Evolutionary conservation across 257 asterid genomes (phyloP), one percentile per base, ranked within the genome.

Genomic region (Jaltomata sinuosa): DNA sequence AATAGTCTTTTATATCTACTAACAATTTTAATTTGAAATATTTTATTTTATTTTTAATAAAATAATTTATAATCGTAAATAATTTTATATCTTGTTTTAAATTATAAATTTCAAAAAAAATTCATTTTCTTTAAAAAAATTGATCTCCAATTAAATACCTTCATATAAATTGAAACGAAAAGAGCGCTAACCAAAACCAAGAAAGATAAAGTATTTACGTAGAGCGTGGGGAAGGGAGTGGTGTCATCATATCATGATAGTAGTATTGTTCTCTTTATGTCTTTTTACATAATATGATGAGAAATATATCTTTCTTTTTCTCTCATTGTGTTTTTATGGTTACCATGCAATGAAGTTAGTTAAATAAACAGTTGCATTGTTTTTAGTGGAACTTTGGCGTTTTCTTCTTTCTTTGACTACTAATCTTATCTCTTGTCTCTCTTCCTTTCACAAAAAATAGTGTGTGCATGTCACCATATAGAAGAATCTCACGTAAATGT

Each of bases 321-420:
- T 5, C 10, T 72, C n/a, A 27, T 76, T 76, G 21, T 47, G 61
- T 47, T 47, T 72, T 47, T 76, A 49, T 45, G 38, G 81, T 76
- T 76, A 18, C 61, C 61, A 61, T 61, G 19, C 68, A 16, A 64
- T 16, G 61, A 22, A 47, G 81, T 27, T 47, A 47, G 72, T 64
- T 64, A 61, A 12, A 79, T 61, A 78, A 34, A 64, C 68, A 85
- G 79, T 81, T 86, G 83, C 89, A 81, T 86, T 84, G 85, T 76
- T 86, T 86, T 88, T 83, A 78, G 89, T 77, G 86, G 85, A 31
- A 81, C 47, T 84, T 88, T 88, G 87, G 89, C 85, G 86, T 88
- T 78, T 88, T 88, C 80, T 79, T 53, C 81, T 80, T 54, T 32
- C 36, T 83, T 76, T 76, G 40, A 76, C 61, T 47, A 47, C 57